These are phyloP conservation scores for Vinca minor DNA, from an alignment of 257 asterid species.

Conservation along the genomic window DNA sequence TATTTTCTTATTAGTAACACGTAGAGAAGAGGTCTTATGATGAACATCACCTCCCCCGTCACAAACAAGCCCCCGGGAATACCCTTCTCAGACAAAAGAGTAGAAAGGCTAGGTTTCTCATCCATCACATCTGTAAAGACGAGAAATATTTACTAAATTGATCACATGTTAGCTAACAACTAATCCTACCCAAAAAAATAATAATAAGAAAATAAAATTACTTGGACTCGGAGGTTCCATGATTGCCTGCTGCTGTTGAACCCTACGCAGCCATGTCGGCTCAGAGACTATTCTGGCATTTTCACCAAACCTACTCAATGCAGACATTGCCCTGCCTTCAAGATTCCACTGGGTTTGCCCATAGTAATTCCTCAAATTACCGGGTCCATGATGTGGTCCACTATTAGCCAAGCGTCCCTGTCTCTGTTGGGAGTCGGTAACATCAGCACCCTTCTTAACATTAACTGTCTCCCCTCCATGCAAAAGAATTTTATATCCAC, in stretches of 20 bases:
- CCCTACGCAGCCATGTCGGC: conserved; percentile 73
- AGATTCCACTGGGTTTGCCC: conserved; percentile 46
- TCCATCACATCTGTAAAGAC: conserved; percentile 31
- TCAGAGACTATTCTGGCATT: conserved; percentile 59
- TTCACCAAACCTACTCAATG: conserved; percentile 82
- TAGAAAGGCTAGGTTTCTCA: conserved; percentile 42
- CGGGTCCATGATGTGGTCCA: conserved; percentile 32
- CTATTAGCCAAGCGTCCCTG: conserved; percentile 25
- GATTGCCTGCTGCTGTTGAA: conserved; percentile 63
- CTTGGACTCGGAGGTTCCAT: conserved; percentile 60
- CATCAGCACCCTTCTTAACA: conserved; percentile 26
- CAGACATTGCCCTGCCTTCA: conserved; percentile 90
- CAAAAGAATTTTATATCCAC: conserved; percentile 88
- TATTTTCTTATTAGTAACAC: conserved; percentile 67
- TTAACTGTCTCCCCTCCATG: conserved; percentile 79
- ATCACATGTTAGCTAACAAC: neutral
- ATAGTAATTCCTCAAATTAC: conserved; percentile 27
- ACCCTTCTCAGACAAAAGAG: conserved; percentile 66
- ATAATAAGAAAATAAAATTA: conserved; percentile 19
- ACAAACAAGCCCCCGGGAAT: conserved; percentile 65
- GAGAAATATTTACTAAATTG: conserved; percentile 3
- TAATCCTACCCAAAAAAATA: neutral
- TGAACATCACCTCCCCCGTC: conserved; percentile 75
- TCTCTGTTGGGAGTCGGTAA: conserved; percentile 23
- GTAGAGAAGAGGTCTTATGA: conserved; percentile 74